These are phyloP conservation scores for Suhomyces sp. DNA, from an alignment of 805 yeast genomes.

Conservation along the genomic window DNA sequence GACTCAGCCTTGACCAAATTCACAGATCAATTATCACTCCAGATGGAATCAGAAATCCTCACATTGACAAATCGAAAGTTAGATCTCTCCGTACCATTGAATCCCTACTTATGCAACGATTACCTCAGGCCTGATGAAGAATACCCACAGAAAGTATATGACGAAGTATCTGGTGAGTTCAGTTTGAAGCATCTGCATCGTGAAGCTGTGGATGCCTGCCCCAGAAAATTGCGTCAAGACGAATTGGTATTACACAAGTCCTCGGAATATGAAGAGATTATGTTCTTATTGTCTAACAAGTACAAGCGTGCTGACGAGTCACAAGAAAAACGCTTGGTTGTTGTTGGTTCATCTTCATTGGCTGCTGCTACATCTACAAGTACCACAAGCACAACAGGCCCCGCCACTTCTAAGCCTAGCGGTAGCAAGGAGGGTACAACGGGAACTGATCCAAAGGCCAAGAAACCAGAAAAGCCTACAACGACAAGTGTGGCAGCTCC, in stretches of 20 bases:
- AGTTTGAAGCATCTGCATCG: conserved; percentile 32
- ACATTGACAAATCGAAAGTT: conserved; percentile 76
- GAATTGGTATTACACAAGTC: conserved; percentile 61
- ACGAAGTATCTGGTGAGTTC: conserved; percentile 32
- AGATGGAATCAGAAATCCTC: conserved; percentile 85
- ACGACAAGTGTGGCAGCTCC: conserved; percentile 12
- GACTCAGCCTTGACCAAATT: conserved; percentile 73
- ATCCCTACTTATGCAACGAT: conserved; percentile 57
- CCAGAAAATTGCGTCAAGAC: conserved; percentile 42
- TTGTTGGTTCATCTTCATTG: conserved; percentile 32
- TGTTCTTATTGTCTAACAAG: conserved; percentile 52
- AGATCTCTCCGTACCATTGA: conserved; percentile 69
- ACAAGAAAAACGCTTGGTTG: conserved; percentile 38
- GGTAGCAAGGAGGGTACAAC: conserved; percentile 22
- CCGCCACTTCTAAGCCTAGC: conserved; percentile 14
- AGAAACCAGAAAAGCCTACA: conserved; percentile 17
- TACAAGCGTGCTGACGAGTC: conserved; percentile 38
- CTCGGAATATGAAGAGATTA: conserved; percentile 81
- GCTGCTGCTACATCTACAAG: conserved; percentile 18
- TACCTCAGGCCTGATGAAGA: conserved; percentile 48
- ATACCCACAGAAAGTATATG: conserved; percentile 47
- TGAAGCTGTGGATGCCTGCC: conserved; percentile 27
- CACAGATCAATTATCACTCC: conserved; percentile 74
- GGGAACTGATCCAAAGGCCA: conserved; percentile 32
- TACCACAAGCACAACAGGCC: conserved; percentile 13